These are phyloP conservation scores for Leccinum subgranulosum DNA, from an alignment of 768 basidiomycete genomes.

Conservation along the genomic window DNA sequence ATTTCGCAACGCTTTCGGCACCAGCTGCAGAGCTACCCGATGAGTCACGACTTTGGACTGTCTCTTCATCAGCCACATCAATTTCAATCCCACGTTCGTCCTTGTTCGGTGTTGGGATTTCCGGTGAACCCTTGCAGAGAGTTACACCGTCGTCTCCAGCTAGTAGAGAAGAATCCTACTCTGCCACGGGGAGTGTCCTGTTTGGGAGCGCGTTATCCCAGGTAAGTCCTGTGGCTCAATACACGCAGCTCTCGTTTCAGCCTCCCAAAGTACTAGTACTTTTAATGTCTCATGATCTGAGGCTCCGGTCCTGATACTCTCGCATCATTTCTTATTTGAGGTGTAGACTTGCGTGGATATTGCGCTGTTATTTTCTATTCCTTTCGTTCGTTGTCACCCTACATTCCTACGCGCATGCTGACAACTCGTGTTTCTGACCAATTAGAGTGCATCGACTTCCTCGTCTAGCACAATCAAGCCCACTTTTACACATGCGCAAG, in stretches of 20 bases:
- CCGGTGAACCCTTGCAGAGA: background rate
- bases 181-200: conserved; percentile 41
- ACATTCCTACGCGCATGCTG: conserved; percentile 3
- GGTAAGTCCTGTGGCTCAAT: conserved; percentile 14
- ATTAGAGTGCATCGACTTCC: conserved; percentile 4
- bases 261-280: background rate
- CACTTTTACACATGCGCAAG: conserved; percentile 4
- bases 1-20: conserved; percentile 9
- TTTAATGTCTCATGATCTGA: background rate
- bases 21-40: background rate
- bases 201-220: conserved; percentile 35
- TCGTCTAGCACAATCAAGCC: conserved; percentile 6
- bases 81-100: conserved; percentile 25
- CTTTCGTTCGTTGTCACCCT: background rate
- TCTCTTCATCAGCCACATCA: background rate
- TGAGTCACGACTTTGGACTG: conserved; percentile 23
- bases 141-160: background rate
- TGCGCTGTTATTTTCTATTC: conserved; percentile 10
- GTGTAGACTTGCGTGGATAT: conserved; percentile 6
- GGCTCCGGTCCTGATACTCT: background rate
- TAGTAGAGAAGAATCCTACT: background rate
- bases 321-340: background rate
- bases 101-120: conserved; percentile 16
- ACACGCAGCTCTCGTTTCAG: conserved; percentile 8
- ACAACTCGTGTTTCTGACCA: conserved; percentile 10